These are phyloP conservation scores for Crataegus laevigata DNA, from an alignment of 306 rosid genomes.

Conservation along the genomic window DNA sequence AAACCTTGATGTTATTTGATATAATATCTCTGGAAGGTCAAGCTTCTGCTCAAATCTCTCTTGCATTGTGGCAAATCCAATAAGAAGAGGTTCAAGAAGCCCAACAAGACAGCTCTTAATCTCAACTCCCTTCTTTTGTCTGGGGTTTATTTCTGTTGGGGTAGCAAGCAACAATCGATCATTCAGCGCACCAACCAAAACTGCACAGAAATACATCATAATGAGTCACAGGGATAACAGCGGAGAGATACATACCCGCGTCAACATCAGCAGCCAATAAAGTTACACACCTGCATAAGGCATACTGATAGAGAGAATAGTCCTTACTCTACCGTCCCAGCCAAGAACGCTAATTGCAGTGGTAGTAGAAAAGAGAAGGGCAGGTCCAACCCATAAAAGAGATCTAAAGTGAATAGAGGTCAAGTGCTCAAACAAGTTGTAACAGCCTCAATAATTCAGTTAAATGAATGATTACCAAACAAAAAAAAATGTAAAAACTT, in stretches of 20 bases:
- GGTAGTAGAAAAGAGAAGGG: conserved; percentile 93
- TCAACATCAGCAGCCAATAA: conserved; percentile 22
- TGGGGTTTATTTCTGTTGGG: conserved; percentile 84
- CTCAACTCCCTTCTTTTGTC: conserved; percentile 77
- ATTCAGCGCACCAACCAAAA: conserved; percentile 80
- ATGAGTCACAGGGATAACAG: conserved; percentile 15
- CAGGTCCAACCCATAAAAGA: conserved; percentile 95
- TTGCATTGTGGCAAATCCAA: conserved; percentile 97
- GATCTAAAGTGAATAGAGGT: conserved; percentile 79
- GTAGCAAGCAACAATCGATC: conserved; percentile 79
- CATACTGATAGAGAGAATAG: conserved; percentile 76
- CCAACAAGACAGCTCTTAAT: conserved; percentile 96
- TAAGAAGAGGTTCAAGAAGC: conserved; percentile 97
- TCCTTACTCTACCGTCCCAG: conserved; percentile 96
- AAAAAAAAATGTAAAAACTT: background rate
- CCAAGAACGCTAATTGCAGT: conserved; percentile 83
- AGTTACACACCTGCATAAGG: conserved; percentile 63
- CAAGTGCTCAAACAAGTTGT: conserved; percentile 42
- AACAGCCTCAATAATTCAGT: conserved; percentile 5
- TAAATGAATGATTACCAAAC: background rate
- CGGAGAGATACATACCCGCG: background rate
- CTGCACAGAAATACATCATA: conserved; percentile 44
- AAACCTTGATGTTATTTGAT: conserved; percentile 97
- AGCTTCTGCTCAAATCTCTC: conserved; percentile 91
- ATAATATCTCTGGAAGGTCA: conserved; percentile 85